Base-by-base conservation (phyloP, 768 basidiomycete species). In the Naganishia friedmannii region DNA sequence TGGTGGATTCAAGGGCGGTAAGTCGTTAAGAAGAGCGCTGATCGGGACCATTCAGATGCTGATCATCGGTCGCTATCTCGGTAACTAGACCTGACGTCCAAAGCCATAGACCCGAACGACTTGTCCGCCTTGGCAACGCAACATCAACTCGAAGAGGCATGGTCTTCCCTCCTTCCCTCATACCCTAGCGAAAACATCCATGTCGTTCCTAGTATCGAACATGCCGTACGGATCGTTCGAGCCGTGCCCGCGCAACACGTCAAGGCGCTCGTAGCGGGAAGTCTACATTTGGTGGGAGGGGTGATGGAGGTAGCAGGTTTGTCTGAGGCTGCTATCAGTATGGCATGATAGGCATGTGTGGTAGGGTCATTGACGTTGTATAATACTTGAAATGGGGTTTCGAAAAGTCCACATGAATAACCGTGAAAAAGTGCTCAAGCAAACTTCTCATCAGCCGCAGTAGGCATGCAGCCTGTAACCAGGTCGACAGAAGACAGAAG, bases 201-300 rank as follows among this genome's bases (percentile, higher is more conserved):
- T 76, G 89, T 93, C 46, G 82, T 94, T 15, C 88, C 90, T 0
- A 92, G 92, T 10, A 88, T 99, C 65, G 88, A 98, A 78, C 89
- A 97, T 77, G 92, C 94, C 4, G 84, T 97, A n/a, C 83, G 85
- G 34, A 76, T 87, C 29, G 85, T 92, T 4, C 85, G 87, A 15
- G 75, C 87, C 6, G 68, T 69, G 26, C 10, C 39, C n/a, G 53
- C 23, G 29, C 73, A 75, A 37, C 53, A 70, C 66, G 79, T 82
- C 15, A 84, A 89, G 68, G 87, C 93, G n/a, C 84, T 99, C 19
- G 93, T 95, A 7, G 86, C 92, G 2, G 96, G 96, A 4, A 96
- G 93, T 80, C 79, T 99, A 72, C 94, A 94, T 82, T 85, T 99
- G 19, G 88, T 98, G 8, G 96, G 96, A 23, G 96, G 96, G 1